Conservation (phyloP, 352 stramenopile genomes). For the Nothophytophthora sp. region DNA sequence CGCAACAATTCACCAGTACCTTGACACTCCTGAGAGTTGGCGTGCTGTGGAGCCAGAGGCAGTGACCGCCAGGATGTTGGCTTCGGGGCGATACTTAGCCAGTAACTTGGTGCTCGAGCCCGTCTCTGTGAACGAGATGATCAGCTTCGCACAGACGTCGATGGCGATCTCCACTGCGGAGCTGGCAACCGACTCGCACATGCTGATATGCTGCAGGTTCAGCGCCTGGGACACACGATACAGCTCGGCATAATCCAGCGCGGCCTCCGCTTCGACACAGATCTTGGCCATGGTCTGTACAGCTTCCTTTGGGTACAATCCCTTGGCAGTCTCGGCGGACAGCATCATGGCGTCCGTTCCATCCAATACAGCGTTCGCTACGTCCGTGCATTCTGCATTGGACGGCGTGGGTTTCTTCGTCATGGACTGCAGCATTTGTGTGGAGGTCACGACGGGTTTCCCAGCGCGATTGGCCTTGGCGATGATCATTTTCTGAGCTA, state of each 20-base stretch:
- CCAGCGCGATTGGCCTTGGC: slow-evolving; percentile 95
- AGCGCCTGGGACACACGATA: slow-evolving; percentile 55
- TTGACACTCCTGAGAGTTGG: slow-evolving; percentile 77
- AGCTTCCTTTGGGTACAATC: slow-evolving; percentile 95
- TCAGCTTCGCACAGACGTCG: slow-evolving; percentile 95
- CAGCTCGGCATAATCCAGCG: slow-evolving; percentile 72
- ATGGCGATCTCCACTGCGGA: slow-evolving; percentile 98
- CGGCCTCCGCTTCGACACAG: slow-evolving; percentile 90
- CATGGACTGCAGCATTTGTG: slow-evolving; percentile 99
- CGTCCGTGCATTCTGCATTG: slow-evolving; percentile 99
- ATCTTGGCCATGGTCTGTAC: slow-evolving; percentile 96
- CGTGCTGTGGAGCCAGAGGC: slow-evolving; percentile 63
- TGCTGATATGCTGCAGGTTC: slow-evolving; percentile 54
- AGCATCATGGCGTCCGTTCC: slow-evolving; percentile 99
- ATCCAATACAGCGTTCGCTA: slow-evolving; percentile 99
- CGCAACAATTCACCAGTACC: slow-evolving; percentile 34
- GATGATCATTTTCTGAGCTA: slow-evolving; percentile 99
- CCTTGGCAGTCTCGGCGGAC: slow-evolving; percentile 98
- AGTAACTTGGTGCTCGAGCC: slow-evolving; percentile 94
- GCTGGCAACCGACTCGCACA: slow-evolving; percentile 95
- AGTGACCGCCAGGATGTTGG: slow-evolving; percentile 91
- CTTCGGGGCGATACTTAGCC: slow-evolving; percentile 94
- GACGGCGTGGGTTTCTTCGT: slow-evolving; percentile 97
- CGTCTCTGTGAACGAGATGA: slow-evolving; percentile 97
- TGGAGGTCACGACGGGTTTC: slow-evolving; percentile 98